Evolutionary conservation across 2,329 filamentous ascomycete species (phyloP).

Genomic region (Paecilomyces sp.): DNA sequence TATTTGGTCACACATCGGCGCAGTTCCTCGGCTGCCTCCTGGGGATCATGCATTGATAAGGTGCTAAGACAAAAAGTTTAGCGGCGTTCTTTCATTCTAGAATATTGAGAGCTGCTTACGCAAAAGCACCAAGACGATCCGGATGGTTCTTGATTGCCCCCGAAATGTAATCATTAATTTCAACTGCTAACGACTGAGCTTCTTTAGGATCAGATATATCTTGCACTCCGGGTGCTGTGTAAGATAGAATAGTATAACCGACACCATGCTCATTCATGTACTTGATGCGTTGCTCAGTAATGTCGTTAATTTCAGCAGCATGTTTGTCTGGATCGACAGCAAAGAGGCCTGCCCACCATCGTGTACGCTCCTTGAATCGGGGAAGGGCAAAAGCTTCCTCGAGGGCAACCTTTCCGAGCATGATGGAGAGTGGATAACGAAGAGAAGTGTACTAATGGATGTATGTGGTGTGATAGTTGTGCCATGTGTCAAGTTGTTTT

Average conservation of each 20-base stretch:
- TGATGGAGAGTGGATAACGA: constrained; percentile 14
- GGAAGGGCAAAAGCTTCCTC: constrained; percentile 58
- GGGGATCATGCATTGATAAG: constrained; percentile 34
- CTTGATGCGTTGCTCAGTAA: constrained; percentile 36
- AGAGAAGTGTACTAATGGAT: no score
- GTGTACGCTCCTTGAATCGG: constrained; percentile 50
- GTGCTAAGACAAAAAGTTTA: constrained; percentile 12
- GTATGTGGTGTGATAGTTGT: no score
- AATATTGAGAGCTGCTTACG: constrained; percentile 13
- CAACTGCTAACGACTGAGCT: constrained; percentile 36
- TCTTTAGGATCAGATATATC: constrained; percentile 40
- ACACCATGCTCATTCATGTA: constrained; percentile 40
- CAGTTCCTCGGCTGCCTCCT: constrained; percentile 32
- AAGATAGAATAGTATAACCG: constrained; percentile 42
- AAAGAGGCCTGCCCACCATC: constrained; percentile 57
- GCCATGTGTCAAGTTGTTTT: no score
- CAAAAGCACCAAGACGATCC: constrained; percentile 40
- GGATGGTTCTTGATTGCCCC: constrained; percentile 34
- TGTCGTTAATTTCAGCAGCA: constrained; percentile 47
- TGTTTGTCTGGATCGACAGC: constrained; percentile 54
- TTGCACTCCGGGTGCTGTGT: constrained; percentile 43
- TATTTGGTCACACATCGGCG: constrained; percentile 46
- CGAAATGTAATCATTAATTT: constrained; percentile 43
- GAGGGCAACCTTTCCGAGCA: constrained; percentile 55
- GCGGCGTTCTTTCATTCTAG: no score